Evolutionary conservation across 2,329 filamentous ascomycete species (phyloP), one percentile per base, ranked within the genome.

Genomic region (Pseudogymnoascus sp.): DNA sequence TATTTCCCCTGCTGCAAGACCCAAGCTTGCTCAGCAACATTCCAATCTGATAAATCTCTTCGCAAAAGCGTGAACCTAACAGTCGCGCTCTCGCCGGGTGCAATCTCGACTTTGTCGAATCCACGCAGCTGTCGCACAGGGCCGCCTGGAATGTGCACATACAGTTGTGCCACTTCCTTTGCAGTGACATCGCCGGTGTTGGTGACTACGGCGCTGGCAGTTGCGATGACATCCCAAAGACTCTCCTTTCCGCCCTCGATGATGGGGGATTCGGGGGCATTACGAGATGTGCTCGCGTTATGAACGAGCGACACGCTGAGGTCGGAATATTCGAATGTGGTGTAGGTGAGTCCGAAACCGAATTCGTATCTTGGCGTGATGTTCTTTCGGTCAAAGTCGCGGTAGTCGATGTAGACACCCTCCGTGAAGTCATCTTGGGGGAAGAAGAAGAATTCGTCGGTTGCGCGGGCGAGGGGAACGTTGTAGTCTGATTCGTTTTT

Each of bases 31-130:
- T 76, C 72, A 1, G 70, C 79, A 1, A 82, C 77, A 67, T 96
- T 90, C 92, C 93, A 97, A 76, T 91, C 94, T 71, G 87, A 91
- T 61, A 97, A 68, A 70, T 97, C 93, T 62, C 90, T 85, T 39
- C 92, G 82, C 5, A 86, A 91, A 61, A 97, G 75, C 14, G 85
- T 81, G 0, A 83, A 85, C 1, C 73, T 79, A 77, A 94, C 95
- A 2, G 79, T 82, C 2, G 77, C 79, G 58, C 80, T 84, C 73
- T 84, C 72, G 15, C 90, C 90, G 0, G 90, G 81, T 3, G 82
- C 78, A 64, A 97, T 85, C 57, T 78, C 80, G 62, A 96, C 74
- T 47, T 90, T 84, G 62, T 95, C 89, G 69, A 97, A 97, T 3
- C 85, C 82, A 69, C 96, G 89, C 37, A 86, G 80, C 0, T 87